phyloP scores from a whole-genome alignment of 768 basidiomycete genomes.

The Macrocybe gigantea region DNA sequence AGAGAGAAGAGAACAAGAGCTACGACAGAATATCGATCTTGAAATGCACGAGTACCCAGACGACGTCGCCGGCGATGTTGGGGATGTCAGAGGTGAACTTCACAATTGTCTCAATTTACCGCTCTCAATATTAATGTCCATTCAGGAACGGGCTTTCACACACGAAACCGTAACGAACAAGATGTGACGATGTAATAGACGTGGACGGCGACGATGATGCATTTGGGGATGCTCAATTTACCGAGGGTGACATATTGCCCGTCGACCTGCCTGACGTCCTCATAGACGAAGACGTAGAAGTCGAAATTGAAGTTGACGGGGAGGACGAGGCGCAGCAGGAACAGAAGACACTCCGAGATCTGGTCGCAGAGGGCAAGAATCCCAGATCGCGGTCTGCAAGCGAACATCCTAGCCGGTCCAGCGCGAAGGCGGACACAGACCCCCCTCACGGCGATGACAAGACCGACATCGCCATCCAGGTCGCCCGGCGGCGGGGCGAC shows the following conservation, averaged over 20 bases:
- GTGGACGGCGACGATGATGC: constrained; percentile 72
- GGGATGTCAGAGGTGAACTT: constrained; percentile 40
- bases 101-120: constrained; percentile 2
- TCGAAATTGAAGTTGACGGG: constrained; percentile 35
- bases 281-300: constrained; percentile 31
- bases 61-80: constrained; percentile 35
- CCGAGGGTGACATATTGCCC: constrained; percentile 61
- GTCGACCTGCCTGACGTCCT: constrained; percentile 16
- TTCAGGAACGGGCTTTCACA: constrained; percentile 67
- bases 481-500: constrained; percentile 45
- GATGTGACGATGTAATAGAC: constrained; percentile 77
- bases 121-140: not conserved
- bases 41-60: constrained; percentile 22
- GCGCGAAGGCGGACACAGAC: constrained; percentile 29
- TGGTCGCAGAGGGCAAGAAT: constrained; percentile 48
- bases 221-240: constrained; percentile 73
- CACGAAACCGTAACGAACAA: constrained; percentile 45
- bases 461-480: constrained; percentile 42
- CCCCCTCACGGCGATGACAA: constrained; percentile 37
- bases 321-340: constrained; percentile 25
- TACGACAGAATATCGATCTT: constrained; percentile 12
- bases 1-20: constrained; percentile 31
- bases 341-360: constrained; percentile 39
- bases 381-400: constrained; percentile 18
- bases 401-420: constrained; percentile 14